Evolutionary conservation across 805 yeast genomes (phyloP), one percentile per base, ranked within the genome.

Genomic region (Saturnispora mendoncae): DNA sequence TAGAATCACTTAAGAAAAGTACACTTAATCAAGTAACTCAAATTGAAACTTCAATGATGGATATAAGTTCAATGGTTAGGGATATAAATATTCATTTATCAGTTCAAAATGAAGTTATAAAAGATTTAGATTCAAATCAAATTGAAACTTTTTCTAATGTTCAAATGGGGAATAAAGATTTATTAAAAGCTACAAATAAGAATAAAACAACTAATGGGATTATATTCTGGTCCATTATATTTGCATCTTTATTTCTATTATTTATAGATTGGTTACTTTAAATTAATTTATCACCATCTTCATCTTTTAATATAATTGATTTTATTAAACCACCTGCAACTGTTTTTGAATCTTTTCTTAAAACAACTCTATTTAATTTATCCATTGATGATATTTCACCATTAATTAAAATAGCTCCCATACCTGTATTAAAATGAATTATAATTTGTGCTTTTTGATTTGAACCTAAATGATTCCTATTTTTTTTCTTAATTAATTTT

Each of bases 61-160:
- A 85, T 53, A 80, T 88, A 33, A 72, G 87, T 1, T 74, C 78
- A 41, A 59, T 88, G 46, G 90, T 87, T 53, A 68, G 78, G 19
- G 92, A 84, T 53, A 66, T 87, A 41, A 71, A 84, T 10, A 66
- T 78, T 41, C 94, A 88, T 55, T 65, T 87, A 36, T 74, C 75
- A 19, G 58, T 74, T 1, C 97, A 87, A 60, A 76, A 81, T 5
- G 81, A 80, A 40, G 78, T 74, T 55, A 81, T 87, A 13, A 68
- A 72, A 38, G 65, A 68, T 30, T 64, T 87, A 47, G 58, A 77
- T 36, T 80, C 78, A 44, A 78, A 78, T 46, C 88, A 84, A 46
- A 77, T 76, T 46, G 76, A 76, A 46, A 74, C 84, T 1, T 73
- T 76, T 41, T 51, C 68, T 6, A 86, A 87, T 47, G 74, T 87